Percentiles rank a stretch among this genome's conserved stretches.
Evolutionary conservation across 805 yeast genomes (phyloP).

Genomic region (Candida qinlingensis): DNA sequence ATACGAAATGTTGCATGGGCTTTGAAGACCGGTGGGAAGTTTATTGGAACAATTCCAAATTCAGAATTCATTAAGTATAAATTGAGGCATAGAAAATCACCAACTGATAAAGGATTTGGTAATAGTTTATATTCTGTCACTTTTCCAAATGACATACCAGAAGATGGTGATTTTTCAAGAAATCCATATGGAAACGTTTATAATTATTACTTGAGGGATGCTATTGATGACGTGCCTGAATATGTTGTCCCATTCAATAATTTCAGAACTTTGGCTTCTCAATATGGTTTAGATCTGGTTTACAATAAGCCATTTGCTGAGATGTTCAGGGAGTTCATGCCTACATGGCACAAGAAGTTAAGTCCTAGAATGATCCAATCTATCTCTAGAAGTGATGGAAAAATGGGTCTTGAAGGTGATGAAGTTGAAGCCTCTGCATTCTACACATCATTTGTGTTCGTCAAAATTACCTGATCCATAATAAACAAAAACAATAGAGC

Average conservation of each 20-base stretch:
- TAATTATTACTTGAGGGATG: conserved; percentile 79
- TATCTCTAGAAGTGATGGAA: conserved; percentile 69
- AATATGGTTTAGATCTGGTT: conserved; percentile 68
- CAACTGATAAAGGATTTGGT: conserved; percentile 68
- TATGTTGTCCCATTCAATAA: conserved; percentile 93
- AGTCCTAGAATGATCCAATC: conserved; percentile 62
- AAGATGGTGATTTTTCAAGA: conserved; percentile 62
- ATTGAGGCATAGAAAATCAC: conserved; percentile 41
- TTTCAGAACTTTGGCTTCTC: conserved; percentile 77
- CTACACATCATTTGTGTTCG: conserved; percentile 79
- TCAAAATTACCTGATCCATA: conserved; percentile 34
- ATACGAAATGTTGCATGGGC: conserved; percentile 72
- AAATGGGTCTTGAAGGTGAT: conserved; percentile 80
- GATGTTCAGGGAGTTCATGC: conserved; percentile 75
- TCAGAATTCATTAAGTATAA: conserved; percentile 76
- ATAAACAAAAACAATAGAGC: neutral
- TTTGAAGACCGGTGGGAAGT: conserved; percentile 75
- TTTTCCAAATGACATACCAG: conserved; percentile 76
- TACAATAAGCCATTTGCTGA: conserved; percentile 75
- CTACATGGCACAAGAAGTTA: conserved; percentile 52
- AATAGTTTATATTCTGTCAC: conserved; percentile 77
- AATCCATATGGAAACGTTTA: conserved; percentile 78
- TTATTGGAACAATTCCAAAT: conserved; percentile 92
- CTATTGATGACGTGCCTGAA: conserved; percentile 95
- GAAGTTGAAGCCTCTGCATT: conserved; percentile 87